Percentiles rank a stretch among this genome's conserved stretches.
Conservation (phyloP, 805 yeast genomes). For the Barnettozyma californica region DNA sequence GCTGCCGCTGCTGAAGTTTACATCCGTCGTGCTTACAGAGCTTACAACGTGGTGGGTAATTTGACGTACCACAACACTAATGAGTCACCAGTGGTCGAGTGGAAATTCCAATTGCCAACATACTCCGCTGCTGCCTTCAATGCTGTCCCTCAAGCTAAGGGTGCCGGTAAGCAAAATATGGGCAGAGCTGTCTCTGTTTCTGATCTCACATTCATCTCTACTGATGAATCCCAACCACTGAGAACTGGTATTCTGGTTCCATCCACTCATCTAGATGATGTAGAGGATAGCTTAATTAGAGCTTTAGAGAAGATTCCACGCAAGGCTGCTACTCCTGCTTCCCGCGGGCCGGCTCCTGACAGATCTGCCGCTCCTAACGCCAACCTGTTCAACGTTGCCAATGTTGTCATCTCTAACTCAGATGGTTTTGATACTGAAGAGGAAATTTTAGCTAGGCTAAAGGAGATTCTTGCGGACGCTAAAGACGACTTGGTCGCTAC, state of each 20-base stretch:
- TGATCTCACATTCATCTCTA: constrained; percentile 82
- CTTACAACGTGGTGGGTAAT: constrained; percentile 82
- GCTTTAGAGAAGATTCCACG: constrained; percentile 71
- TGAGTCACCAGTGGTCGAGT: constrained; percentile 67
- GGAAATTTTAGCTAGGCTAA: constrained; percentile 57
- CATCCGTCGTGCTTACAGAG: constrained; percentile 94
- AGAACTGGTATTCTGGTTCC: constrained; percentile 86
- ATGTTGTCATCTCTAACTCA: constrained; percentile 65
- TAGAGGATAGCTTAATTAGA: constrained; percentile 72
- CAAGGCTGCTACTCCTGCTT: constrained; percentile 26
- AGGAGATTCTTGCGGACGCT: constrained; percentile 59
- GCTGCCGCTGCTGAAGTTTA: constrained; percentile 97
- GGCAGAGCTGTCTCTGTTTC: constrained; percentile 90
- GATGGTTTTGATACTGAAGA: constrained; percentile 73
- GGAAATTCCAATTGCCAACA: constrained; percentile 85
- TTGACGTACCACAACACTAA: constrained; percentile 54
- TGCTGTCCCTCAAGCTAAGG: constrained; percentile 50
- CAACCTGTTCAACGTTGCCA: constrained; percentile 72
- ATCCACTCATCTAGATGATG: constrained; percentile 78
- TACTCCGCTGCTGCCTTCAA: constrained; percentile 68
- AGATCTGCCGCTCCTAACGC: constrained; percentile 30
- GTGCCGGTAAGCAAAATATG: constrained; percentile 42
- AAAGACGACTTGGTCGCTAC: constrained; percentile 65
- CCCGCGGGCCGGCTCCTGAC: constrained; percentile 44
- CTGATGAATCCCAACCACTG: constrained; percentile 56